phyloP scores from a whole-genome alignment of 805 yeast genomes.

The fission yeast (Schizosaccharomyces pombe) region DNA sequence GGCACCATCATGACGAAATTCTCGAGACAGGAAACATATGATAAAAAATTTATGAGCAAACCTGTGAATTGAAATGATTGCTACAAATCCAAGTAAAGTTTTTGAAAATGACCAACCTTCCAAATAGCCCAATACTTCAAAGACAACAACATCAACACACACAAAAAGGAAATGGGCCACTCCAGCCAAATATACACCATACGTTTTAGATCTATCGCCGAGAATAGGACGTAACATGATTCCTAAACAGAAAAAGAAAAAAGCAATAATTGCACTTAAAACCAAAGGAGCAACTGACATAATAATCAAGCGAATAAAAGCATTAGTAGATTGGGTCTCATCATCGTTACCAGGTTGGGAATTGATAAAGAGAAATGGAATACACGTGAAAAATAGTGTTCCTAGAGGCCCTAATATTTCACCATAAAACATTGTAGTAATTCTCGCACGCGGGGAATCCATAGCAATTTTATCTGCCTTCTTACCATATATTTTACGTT shows the following conservation, averaged over 20 bases:
- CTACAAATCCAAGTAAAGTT: constrained; percentile 65
- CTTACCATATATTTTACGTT: constrained; percentile 45
- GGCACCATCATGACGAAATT: constrained; percentile 83
- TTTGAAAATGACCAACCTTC: constrained; percentile 78
- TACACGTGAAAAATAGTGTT: constrained; percentile 43
- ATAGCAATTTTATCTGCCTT: constrained; percentile 40
- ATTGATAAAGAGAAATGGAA: constrained; percentile 60
- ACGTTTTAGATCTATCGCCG: constrained; percentile 86
- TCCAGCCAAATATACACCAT: constrained; percentile 88
- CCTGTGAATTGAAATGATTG: constrained; percentile 74
- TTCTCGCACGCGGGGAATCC: constrained; percentile 51
- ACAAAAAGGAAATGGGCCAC: constrained; percentile 91
- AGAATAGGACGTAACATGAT: constrained; percentile 95
- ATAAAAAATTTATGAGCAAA: constrained; percentile 67
- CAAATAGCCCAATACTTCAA: constrained; percentile 88
- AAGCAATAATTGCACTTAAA: constrained; percentile 65
- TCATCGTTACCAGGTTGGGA: constrained; percentile 26
- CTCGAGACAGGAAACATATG: constrained; percentile 62
- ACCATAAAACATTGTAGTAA: constrained; percentile 53
- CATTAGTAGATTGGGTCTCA: constrained; percentile 19
- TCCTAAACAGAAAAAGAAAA: constrained; percentile 54
- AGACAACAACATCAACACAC: constrained; percentile 60
- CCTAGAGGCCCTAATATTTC: constrained; percentile 56
- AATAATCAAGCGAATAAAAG: constrained; percentile 38
- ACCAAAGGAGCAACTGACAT: constrained; percentile 68